Base-by-base conservation (phyloP, 495 filamentous ascomycete species). In the Neurospora sp. region DNA sequence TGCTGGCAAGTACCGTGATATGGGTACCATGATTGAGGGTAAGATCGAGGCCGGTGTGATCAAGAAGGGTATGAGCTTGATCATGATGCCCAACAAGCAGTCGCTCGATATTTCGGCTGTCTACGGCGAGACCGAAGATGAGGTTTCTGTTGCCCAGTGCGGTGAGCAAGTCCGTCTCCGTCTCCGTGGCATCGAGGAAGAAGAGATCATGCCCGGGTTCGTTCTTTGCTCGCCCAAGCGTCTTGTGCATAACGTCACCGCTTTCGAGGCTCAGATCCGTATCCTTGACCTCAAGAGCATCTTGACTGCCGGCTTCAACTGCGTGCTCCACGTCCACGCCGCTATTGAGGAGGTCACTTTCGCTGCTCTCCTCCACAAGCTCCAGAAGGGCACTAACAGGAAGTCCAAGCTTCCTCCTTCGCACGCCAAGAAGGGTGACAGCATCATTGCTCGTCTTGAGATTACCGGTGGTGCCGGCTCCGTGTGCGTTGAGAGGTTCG, bases 1-100 rank as follows among this genome's bases (percentile, higher is more conserved):
- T 77, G 91, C 90, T 69, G 92, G 91, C 79, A 99, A 98, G 81
- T 98, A 98, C 84, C 89, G 90, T 76, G 95, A 98, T 82, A 93
- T 99, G 91, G 96, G 96, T 78, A 98, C 96, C 74, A 94, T 98
- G 86, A 88, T 96, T 22, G 96, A 99, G 83, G 96, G 96, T 70
- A 97, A 97, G 83, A 92, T 99, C 76, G 96, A 99, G 82, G 90
- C 94, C 14, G 96, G 96, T 94, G 77, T 80, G 40, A 48, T 97
- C 83, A 94, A 92, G 86, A 98, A 98, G 85, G 92, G 90, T 69
- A 87, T 87, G 79, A 90, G 76, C 72, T 89, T 96, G 74, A 80
- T 94, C 69, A 92, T 99, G 89, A 98, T 99, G 96, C 96, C 96
- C 48, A 97, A 96, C 80, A 90, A 90, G 74, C 90, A 94, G 48